Conservation (phyloP, 2,329 filamentous ascomycete species). For the Colletotrichum camelliae region DNA sequence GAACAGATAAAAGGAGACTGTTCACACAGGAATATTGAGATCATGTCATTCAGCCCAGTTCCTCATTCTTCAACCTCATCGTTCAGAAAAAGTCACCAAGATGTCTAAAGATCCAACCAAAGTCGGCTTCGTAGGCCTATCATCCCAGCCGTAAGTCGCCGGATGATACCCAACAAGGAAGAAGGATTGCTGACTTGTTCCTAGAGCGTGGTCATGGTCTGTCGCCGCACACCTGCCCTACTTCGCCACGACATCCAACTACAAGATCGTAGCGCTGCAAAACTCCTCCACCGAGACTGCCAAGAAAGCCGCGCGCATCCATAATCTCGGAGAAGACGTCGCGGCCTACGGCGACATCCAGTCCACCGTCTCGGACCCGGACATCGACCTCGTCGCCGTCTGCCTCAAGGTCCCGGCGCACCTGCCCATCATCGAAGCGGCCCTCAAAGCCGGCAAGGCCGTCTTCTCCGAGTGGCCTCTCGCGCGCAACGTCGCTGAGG, state of each 20-base stretch:
- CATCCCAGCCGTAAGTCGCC: neutral
- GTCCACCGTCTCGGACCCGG: neutral
- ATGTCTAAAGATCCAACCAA: neutral
- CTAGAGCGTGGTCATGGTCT: neutral
- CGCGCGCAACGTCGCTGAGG: neutral
- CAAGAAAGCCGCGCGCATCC: neutral
- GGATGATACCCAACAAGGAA: neutral
- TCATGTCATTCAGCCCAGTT: rapidly evolving
- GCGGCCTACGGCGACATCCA: neutral
- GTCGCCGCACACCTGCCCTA: neutral
- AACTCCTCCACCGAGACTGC: neutral
- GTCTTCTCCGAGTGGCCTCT: neutral
- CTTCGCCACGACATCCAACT: neutral
- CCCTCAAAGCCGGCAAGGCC: neutral
- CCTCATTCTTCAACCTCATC: neutral
- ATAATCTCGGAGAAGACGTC: neutral
- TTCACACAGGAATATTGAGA: neutral
- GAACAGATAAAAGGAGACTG: neutral
- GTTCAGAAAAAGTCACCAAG: neutral
- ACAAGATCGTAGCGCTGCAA: neutral
- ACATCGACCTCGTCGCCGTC: neutral
- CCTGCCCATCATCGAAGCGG: neutral
- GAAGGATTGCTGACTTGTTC: neutral
- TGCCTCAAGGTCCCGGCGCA: neutral
- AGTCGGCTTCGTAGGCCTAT: neutral